Base-by-base conservation (phyloP, 202 grass and related monocot genomes). In the Schoenoplectus tabernaemontani region DNA sequence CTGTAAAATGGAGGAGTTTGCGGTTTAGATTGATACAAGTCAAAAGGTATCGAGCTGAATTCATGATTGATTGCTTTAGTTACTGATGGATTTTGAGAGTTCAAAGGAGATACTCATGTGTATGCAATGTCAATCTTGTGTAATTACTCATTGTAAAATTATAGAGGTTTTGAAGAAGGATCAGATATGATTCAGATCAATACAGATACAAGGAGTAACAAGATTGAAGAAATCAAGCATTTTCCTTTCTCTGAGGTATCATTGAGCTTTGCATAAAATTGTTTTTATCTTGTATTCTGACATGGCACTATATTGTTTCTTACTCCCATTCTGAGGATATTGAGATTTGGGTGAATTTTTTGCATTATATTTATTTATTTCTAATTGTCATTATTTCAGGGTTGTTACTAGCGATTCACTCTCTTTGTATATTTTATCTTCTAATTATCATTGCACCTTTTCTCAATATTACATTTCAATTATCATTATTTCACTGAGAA, bases 181-280 rank as follows among this genome's bases (percentile, higher is more conserved):
- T 92, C 37, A 19, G 90, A 95, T 86, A 92, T 84, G 65, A 91
- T 99, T 88, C 90, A 91, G 85, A 95, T 99, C 41, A 91, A 99
- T 19, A 95, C 91, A 0, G 88, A 99, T 74, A 74, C 57, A 5
- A 87, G 91, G 79, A 95, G 82, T 64, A 87, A 59, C 84, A 95
- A 99, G 90, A 90, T 91, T 69, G 83, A 72, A 56, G 91, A 95
- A 70, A 86, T 95, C 72, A 89, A 86, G 81, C 57, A 85, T 43
- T 90, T 80, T 59, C 89, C 85, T 62, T 92, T 94, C 4, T 83
- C 86, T 30, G 91, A 94, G 91, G 95, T 98, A 90, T 41, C 76
- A 9, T 57, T 7, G 61, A 60, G 34, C 9, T 53, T 34, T 41
- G 33, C 22, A 39, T 13, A 54, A 39, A 43, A 34, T 5, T 9